Evolutionary conservation across 768 basidiomycete genomes (phyloP), one percentile per base, ranked within the genome.

Genomic region (Nidula microcarpa): DNA sequence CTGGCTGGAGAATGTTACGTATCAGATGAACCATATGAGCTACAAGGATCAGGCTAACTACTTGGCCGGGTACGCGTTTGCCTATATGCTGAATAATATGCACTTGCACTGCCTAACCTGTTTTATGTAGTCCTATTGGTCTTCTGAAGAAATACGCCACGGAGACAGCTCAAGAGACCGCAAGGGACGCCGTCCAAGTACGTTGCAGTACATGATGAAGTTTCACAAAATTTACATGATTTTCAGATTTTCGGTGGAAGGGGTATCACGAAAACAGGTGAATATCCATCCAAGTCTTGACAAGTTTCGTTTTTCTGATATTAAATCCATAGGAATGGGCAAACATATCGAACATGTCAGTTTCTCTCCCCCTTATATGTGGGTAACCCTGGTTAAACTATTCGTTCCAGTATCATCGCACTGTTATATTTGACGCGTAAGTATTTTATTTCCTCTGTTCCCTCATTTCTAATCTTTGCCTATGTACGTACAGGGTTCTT

Each of bases 1-100:
- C n/a, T 94, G 91, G 91, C 71, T 94, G 14, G 93, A 95, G 72
- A 87, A 81, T 53, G 70, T 95, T 50, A 94, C 92, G 0, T 87
- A 85, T 65, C 92, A 94, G 67, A 93, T 94, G 90, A 84, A 75
- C 58, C 80, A 91, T 52, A 93, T 94, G 92, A 76, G 76, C 37
- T 91, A 92, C 66, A 84, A 84, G 63, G 78, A 91, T 54, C 89
- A 91, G 63, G 82, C 89, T 10, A 65, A 74, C 41, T 78, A 84
- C 55, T 77, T 94, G 18, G 91, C 90, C 47, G 91, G 90, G 84
- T 85, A 60, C 55, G 74, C 60, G 3, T 34, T 33, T 5, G 34
- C 17, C 34, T 5, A 39, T 30, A 23, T 52, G 32, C 14, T 18
- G 2, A 52, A 34, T 10, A 9, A 9, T 37, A 41, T 49, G 53